Percentiles rank a stretch among this genome's conserved stretches.
Evolutionary conservation across 495 filamentous ascomycete genomes (phyloP).

Genomic region (Penicillium pulvis): DNA sequence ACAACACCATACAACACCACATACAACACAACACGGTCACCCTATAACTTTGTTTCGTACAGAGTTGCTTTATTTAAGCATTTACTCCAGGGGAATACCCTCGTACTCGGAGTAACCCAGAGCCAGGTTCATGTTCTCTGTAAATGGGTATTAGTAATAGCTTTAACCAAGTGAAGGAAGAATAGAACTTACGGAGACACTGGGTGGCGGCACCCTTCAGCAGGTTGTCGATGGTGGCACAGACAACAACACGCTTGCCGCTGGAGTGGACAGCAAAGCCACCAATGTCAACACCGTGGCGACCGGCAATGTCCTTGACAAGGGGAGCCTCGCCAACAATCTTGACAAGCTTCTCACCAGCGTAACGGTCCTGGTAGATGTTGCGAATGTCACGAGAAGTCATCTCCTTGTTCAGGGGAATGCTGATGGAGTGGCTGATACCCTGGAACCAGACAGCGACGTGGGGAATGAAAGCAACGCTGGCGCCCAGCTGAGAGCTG

Average conservation of each 20-base stretch:
- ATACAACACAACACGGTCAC: constrained; percentile 21
- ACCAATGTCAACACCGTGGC: constrained; percentile 92
- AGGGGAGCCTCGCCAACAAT: constrained; percentile 83
- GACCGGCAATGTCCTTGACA: constrained; percentile 86
- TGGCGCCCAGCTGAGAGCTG: constrained; percentile 69
- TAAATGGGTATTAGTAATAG: constrained; percentile 11
- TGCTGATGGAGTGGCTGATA: constrained; percentile 88
- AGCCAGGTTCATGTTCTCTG: constrained; percentile 97
- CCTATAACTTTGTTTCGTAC: constrained; percentile 24
- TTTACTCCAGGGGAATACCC: constrained; percentile 75
- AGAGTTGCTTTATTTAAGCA: constrained; percentile 14
- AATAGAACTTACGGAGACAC: constrained; percentile 77
- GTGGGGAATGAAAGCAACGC: constrained; percentile 89
- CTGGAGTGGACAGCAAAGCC: constrained; percentile 88
- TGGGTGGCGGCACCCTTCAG: constrained; percentile 97
- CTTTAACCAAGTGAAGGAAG: background rate
- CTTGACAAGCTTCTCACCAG: constrained; percentile 92
- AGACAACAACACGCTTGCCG: constrained; percentile 90
- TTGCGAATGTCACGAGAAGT: constrained; percentile 89
- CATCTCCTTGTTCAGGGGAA: constrained; percentile 83
- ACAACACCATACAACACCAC: constrained; percentile 4
- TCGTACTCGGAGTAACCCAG: constrained; percentile 92
- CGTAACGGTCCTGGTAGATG: constrained; percentile 94
- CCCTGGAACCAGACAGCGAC: constrained; percentile 98
- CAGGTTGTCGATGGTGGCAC: constrained; percentile 97